phyloP scores from a whole-genome alignment of 177 flowering plant species.

The Vitis hybrid region DNA sequence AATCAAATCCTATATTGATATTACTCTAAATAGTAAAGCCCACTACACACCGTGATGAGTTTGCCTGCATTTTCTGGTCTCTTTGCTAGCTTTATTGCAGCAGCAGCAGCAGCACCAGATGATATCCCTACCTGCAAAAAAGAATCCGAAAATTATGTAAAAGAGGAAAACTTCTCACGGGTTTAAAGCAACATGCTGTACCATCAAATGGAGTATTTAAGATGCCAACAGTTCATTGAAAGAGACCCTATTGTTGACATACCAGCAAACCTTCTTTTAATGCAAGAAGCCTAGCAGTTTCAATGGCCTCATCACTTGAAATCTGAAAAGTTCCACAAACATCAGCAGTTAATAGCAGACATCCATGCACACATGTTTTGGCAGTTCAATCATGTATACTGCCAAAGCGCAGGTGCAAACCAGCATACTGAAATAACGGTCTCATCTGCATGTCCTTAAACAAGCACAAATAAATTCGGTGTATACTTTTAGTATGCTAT shows the following conservation, averaged over 20 bases:
- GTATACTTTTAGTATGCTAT: no score
- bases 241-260: conserved; percentile 10
- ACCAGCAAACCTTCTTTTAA: conserved; percentile 56
- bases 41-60: conserved; percentile 50
- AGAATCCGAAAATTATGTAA: not conserved
- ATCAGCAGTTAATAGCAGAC: not conserved
- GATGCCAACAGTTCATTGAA: not conserved
- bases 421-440: no score
- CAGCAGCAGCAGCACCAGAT: conserved; percentile 42
- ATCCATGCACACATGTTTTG: no score
- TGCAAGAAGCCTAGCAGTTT: conserved; percentile 52
- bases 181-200: no score
- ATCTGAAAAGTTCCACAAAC: conserved; percentile 23
- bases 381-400: no score
- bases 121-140: conserved; percentile 54
- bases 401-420: no score
- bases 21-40: not conserved
- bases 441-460: no score
- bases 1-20: no score
- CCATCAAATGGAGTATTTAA: no score
- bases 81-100: conserved; percentile 51
- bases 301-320: conserved; percentile 55
- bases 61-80: conserved; percentile 58
- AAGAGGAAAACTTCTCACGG: not conserved
- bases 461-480: no score